Base-by-base conservation (phyloP, 768 basidiomycete genomes). In the Termitomyces sp. region DNA sequence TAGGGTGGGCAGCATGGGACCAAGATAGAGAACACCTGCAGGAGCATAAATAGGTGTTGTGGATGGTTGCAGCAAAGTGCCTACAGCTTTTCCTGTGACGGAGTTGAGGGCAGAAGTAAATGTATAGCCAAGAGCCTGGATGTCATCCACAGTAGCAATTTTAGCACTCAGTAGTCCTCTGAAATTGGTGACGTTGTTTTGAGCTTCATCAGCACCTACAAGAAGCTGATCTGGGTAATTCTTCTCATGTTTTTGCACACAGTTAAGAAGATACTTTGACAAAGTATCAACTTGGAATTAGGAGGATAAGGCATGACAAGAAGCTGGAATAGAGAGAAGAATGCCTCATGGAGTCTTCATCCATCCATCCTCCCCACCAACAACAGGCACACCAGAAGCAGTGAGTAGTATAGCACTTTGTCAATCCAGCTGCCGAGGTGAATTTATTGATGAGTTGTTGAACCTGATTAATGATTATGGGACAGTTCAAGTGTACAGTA, bases 311-410 rank as follows among this genome's bases (percentile, higher is more conserved):
- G 18, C 6, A n/a, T 43, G 18, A 10, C 13, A 43, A 13, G n/a
- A 13, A 43, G n/a, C n/a, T n/a, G n/a, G n/a, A n/a, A n/a, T n/a
- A n/a, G n/a, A 20, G 9, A 20, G 22, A n/a, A 13, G 8, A 13
- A 58, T 39, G 47, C 39, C 68, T 24, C n/a, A 43, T 18, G 7
- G 42, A 43, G 5, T 43, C 73, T 45, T 66, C 62, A 45, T 73
- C 68, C 20, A 70, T 70, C 74, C 74, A 75, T 43, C 42, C 72
- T 1, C 73, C 74, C 74, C 74, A 75, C 74, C 74, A 75, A n/a
- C 63, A 54, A 14, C 74, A 66, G 4, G 42, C 53, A 14, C 70
- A 60, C 7, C 68, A 67, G 40, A 71, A 72, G 37, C 65, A 71
- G 48, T 74, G 73, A 5, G 72, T 73, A 2, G 71, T 66, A 55